These are phyloP conservation scores for Hyparrhenia diplandra DNA, from an alignment of 176 grass and related monocot species.

Conservation along the genomic window DNA sequence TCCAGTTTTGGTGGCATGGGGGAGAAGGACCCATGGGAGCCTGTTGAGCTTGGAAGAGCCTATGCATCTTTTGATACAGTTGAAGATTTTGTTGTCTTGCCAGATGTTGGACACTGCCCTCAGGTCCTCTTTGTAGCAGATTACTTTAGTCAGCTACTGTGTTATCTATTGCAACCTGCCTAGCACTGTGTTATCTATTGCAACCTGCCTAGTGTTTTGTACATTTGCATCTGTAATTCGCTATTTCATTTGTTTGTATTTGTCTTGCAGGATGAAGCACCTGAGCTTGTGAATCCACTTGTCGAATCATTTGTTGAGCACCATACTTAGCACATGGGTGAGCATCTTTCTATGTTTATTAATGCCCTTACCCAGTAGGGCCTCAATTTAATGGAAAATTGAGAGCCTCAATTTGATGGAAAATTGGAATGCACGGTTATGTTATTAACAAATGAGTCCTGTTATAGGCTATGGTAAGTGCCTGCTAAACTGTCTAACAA, in stretches of 20 bases:
- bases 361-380: background rate
- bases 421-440: background rate
- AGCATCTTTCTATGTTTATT: background rate
- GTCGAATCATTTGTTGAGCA: constrained; percentile 61
- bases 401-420: background rate
- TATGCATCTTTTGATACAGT: constrained; percentile 69
- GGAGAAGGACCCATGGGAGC: constrained; percentile 93
- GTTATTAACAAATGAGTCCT: background rate
- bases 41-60: constrained; percentile 79
- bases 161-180: too few species aligned
- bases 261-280: constrained; percentile 79
- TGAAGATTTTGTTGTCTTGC: constrained; percentile 87
- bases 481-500: background rate
- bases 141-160: background rate
- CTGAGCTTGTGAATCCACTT: constrained; percentile 81
- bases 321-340: constrained; percentile 50
- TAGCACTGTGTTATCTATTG: background rate
- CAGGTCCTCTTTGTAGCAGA: constrained; percentile 44
- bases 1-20: constrained; percentile 87
- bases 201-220: background rate
- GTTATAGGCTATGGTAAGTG: constrained; percentile 2
- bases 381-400: too few species aligned
- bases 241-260: constrained; percentile 27
- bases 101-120: constrained; percentile 92
- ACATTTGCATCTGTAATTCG: background rate